Evolutionary conservation across 2,329 filamentous ascomycete genomes (phyloP), one percentile per base, ranked within the genome.

Genomic region (Periconia sp.): DNA sequence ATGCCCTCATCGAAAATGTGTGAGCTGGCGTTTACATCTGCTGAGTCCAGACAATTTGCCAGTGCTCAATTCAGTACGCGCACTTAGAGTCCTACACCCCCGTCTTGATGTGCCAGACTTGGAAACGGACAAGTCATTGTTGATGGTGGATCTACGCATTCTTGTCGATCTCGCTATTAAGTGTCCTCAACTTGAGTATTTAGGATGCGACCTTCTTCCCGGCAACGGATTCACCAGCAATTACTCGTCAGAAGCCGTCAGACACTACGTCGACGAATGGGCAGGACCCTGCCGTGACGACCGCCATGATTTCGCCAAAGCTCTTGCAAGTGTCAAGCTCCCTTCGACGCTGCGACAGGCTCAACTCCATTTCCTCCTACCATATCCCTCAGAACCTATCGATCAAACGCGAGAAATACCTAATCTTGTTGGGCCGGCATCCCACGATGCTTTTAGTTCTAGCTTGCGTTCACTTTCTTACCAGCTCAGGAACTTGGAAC

Each of bases 271-370:
- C 13, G 40, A 41, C 4, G 56, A 61, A 16, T 48, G 43, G 29
- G 41, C 34, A 26, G 57, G 56, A 12, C 54, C 51, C 11, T 53
- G 49, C 16, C 49, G 53, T 11, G 58, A 61, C 40, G 37, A 51
- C 10, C 45, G 58, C 12, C 48, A 56, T 12, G 53, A 50, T 28
- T 60, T 60, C 26, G 46, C 33, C 9, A 56, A 51, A 40, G 52
- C 53, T 18, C 9, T 52, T 3, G 21, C 30, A 30, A 18, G 16
- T 21, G 22, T 40, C 5, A 28, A 33, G 5, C 35, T 57, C 4
- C 54, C 52, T 36, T n/a, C 24, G 6, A 44, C 49, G 9, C 36
- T 61, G 9, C 41, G 39, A 12, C 28, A 40, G 4, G 46, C 43
- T n/a, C 28, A 51, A 3, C 38, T 59, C 12, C 19, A 47, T 22